A percentile compares a stretch with the other conserved stretches of the same genome.
Evolutionary conservation across 2,329 filamentous ascomycete genomes (phyloP).

Genomic region (Aspergillus fijiensis): DNA sequence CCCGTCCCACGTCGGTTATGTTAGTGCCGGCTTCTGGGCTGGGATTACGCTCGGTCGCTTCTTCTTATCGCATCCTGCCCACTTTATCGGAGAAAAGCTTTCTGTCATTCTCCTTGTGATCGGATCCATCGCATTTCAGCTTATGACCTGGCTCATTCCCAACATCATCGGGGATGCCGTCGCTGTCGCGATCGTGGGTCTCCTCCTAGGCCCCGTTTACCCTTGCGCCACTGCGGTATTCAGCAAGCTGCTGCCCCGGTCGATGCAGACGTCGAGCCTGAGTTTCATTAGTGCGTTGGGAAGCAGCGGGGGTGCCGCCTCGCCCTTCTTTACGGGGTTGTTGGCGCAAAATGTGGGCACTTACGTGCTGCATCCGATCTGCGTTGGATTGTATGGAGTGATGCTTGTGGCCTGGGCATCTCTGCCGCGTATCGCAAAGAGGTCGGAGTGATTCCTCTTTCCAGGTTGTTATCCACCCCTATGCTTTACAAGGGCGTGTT

Average conservation of each 20-base stretch:
- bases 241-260: constrained; percentile 53
- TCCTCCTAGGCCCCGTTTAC: constrained; percentile 76
- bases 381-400: constrained; percentile 53
- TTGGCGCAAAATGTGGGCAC: constrained; percentile 49
- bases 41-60: constrained; percentile 78
- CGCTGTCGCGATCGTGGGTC: constrained; percentile 66
- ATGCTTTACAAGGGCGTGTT: not conserved
- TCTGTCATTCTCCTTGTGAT: constrained; percentile 65
- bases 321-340: constrained; percentile 51
- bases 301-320: constrained; percentile 43
- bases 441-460: constrained; percentile 41
- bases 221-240: constrained; percentile 65
- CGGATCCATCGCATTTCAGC: constrained; percentile 65
- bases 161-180: constrained; percentile 71
- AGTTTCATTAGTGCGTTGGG: constrained; percentile 43
- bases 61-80: constrained; percentile 64
- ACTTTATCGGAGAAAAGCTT: constrained; percentile 66
- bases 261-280: constrained; percentile 42
- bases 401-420: constrained; percentile 56
- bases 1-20: constrained; percentile 72
- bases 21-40: constrained; percentile 67
- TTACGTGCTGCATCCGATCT: constrained; percentile 55
- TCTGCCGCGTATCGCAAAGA: constrained; percentile 53
- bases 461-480: not conserved
- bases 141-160: constrained; percentile 76